A percentile compares a stretch with the other conserved stretches of the same genome.
phyloP scores from a whole-genome alignment of 352 stramenopile genomes.

The Phytophthora idaei region DNA sequence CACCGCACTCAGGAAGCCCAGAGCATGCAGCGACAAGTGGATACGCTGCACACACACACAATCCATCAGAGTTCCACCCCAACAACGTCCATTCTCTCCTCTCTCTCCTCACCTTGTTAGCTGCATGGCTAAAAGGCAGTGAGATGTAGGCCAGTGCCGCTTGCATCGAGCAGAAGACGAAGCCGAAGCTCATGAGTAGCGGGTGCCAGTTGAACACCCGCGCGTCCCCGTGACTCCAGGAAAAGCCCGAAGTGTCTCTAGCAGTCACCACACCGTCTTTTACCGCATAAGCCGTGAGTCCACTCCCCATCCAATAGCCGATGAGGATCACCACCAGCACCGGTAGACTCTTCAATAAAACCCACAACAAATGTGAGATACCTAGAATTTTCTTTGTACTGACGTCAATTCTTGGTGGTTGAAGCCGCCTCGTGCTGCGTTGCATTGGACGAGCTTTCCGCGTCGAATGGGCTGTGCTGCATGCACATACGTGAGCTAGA shows the following conservation, averaged over 20 bases:
- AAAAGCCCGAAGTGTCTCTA: slow-evolving; percentile 67
- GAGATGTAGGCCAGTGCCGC: slow-evolving; percentile 72
- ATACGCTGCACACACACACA: slow-evolving; percentile 46
- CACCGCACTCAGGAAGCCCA: slow-evolving; percentile 65
- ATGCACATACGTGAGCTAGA: slow-evolving; percentile 38
- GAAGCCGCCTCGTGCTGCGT: neutral
- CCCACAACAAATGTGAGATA: neutral
- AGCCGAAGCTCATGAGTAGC: slow-evolving; percentile 84
- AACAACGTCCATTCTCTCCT: neutral
- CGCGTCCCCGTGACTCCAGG: slow-evolving; percentile 61
- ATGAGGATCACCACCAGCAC: slow-evolving; percentile 68
- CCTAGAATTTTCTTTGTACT: slow-evolving; percentile 6
- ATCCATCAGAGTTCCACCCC: neutral
- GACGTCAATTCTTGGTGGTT: slow-evolving; percentile 11
- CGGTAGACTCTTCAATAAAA: slow-evolving; percentile 49
- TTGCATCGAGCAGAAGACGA: slow-evolving; percentile 80
- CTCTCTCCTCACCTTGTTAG: slow-evolving; percentile 57
- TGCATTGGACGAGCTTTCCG: neutral
- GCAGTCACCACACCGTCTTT: slow-evolving; percentile 46
- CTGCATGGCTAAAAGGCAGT: slow-evolving; percentile 65
- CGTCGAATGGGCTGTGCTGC: neutral
- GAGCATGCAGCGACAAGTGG: slow-evolving; percentile 69
- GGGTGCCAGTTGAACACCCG: slow-evolving; percentile 90
- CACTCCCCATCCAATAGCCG: slow-evolving; percentile 73
- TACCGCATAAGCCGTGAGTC: slow-evolving; percentile 64